Evolutionary conservation across 129 eudicot species (phyloP), one percentile per base, ranked within the genome.

Genomic region (Escallonia herrerae): DNA sequence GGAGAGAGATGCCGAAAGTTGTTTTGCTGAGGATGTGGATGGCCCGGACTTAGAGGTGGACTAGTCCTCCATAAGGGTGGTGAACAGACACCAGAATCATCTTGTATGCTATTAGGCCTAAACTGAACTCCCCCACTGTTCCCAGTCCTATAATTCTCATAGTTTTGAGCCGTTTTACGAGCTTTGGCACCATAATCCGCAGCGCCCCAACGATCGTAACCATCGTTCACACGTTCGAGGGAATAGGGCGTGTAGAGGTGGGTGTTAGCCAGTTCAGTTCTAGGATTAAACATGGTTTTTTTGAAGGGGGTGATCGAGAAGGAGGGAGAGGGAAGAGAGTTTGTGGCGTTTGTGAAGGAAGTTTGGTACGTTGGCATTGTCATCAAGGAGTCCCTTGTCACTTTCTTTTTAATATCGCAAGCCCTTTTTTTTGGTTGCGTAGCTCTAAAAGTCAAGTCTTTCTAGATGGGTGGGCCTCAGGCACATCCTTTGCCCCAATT

Each of bases 1-100:
- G 95, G 94, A 0, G 97, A 86, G 3, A 81, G 58, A 44, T 49
- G 2, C 46, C 73, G 61, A 3, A 69, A 71, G 22, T 53, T 66
- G 45, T 47, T 70, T 22, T 22, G 33, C 58, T 54, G 57, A 9
- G 49, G 40, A 43, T 49, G 63, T 51, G 78, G 47, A 15, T 64
- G 70, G 15, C 15, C 54, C 0, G 74, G 76, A 64, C 74, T 79
- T 44, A 46, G 66, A 1, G 90, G 79, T 7, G 82, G 74, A 63
- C 72, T 77, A 7, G 40, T 62, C 42, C 64, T 77, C 95, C 95
- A 87, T 15, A 87, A 66, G 41, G 88, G 88, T 1, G 95, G 95
- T 5, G 91, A 84, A 63, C 81, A 72, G 9, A 72, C 60, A n/a
- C 81, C 95, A 0, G 81, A 79, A 2, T 84, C 83, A 14, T 80